Evolutionary conservation across 2,329 filamentous ascomycete genomes (phyloP).

Genomic region (Colletotrichum salicis): DNA sequence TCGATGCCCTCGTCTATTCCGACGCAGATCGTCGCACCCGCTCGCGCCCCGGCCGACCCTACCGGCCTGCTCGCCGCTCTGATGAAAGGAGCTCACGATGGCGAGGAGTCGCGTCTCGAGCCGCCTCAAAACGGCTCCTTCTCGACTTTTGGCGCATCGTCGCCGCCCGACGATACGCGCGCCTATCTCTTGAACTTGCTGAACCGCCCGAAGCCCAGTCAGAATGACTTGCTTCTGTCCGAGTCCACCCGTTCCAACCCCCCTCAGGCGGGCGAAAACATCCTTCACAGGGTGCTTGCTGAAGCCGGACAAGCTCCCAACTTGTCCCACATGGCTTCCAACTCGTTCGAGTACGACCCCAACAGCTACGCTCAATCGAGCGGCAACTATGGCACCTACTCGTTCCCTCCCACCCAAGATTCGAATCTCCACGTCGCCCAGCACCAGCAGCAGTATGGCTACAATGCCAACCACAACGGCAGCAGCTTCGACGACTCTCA

Average conservation of each 20-base stretch:
- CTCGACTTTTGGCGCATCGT: slow-evolving; percentile 57
- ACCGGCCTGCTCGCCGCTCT: slow-evolving; percentile 68
- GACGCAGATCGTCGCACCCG: slow-evolving; percentile 65
- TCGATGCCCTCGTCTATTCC: slow-evolving; percentile 45
- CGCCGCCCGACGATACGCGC: slow-evolving; percentile 77
- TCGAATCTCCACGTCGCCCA: slow-evolving; percentile 37
- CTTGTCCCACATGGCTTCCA: slow-evolving; percentile 36
- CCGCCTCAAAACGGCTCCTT: slow-evolving; percentile 42
- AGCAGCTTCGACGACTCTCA: slow-evolving; percentile 52
- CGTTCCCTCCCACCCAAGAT: slow-evolving; percentile 36
- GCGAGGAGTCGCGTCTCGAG: slow-evolving; percentile 52
- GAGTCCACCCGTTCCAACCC: slow-evolving; percentile 53
- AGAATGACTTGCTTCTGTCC: slow-evolving; percentile 60
- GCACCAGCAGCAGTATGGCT: slow-evolving; percentile 35
- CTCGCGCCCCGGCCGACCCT: slow-evolving; percentile 66
- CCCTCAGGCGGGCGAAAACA: slow-evolving; percentile 36
- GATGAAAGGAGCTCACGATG: slow-evolving; percentile 67
- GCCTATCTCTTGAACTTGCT: slow-evolving; percentile 88
- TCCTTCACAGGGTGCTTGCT: slow-evolving; percentile 32
- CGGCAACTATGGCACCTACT: slow-evolving; percentile 37
- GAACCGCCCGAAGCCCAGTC: slow-evolving; percentile 78
- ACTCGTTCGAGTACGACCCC: slow-evolving; percentile 40
- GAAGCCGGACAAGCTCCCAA: slow-evolving; percentile 29
- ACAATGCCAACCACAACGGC: slow-evolving; percentile 41
- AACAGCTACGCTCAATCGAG: slow-evolving; percentile 37